These are phyloP conservation scores for Aurifilum marmelostoma DNA, from an alignment of 2,329 filamentous ascomycete genomes.

Conservation along the genomic window DNA sequence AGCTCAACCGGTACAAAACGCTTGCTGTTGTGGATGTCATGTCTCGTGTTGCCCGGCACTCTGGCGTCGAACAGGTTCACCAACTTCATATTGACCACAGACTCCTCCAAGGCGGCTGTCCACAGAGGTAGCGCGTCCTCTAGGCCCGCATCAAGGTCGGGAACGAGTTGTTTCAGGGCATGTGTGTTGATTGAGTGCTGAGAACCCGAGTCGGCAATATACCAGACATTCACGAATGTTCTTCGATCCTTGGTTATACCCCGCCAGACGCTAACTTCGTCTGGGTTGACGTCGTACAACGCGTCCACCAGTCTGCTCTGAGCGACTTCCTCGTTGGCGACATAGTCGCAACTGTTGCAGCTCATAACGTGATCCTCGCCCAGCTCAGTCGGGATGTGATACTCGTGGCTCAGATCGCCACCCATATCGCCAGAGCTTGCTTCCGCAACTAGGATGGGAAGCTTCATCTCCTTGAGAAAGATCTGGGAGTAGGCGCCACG, in stretches of 20 bases:
- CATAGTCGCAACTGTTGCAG: slow-evolving; percentile 74
- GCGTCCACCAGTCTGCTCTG: slow-evolving; percentile 34
- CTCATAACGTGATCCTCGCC: slow-evolving; percentile 86
- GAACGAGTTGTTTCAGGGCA: slow-evolving; percentile 67
- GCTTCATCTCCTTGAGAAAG: slow-evolving; percentile 74
- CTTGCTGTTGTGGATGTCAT: slow-evolving; percentile 3
- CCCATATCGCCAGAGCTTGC: slow-evolving; percentile 98
- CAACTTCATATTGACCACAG: slow-evolving; percentile 26
- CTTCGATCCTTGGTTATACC: slow-evolving; percentile 70
- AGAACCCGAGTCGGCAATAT: slow-evolving; percentile 38
- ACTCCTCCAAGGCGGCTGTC: slow-evolving; percentile 44
- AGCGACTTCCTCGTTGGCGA: slow-evolving; percentile 88
- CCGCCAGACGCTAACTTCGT: slow-evolving; percentile 49
- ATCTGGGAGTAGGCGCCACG: slow-evolving; percentile 73
- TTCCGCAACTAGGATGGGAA: slow-evolving; percentile 83
- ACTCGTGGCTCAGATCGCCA: slow-evolving; percentile 90
- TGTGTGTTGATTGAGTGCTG: slow-evolving; percentile 50
- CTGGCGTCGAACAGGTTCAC: slow-evolving; percentile 45
- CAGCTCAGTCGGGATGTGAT: slow-evolving; percentile 77
- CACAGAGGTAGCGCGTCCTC: slow-evolving; percentile 61
- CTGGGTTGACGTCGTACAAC: not conserved
- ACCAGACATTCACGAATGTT: slow-evolving; percentile 72
- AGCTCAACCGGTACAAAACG: slow-evolving; percentile 2
- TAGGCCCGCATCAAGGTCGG: slow-evolving; percentile 73
- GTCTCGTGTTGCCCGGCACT: slow-evolving; percentile 30